Base-by-base conservation (phyloP, 164 flowering plant genomes). In the Echeveria elegans region DNA sequence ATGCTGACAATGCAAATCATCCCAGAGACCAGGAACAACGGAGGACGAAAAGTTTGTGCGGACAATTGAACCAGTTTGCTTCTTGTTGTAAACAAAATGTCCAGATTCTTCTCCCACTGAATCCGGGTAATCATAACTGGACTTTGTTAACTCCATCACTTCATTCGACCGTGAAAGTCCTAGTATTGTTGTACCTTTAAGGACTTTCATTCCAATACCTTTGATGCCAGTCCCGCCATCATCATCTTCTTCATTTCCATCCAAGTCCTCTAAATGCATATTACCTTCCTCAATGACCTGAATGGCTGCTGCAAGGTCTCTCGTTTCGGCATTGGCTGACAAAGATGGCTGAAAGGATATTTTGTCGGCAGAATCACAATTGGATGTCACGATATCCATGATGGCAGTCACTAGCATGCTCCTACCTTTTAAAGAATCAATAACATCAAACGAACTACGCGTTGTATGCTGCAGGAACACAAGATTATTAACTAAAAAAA, bases 341-440 rank as follows among this genome's bases (percentile, higher is more conserved):
- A 94, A 74, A 32, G 74, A 78, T 63, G 98, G 88, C 70, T 74
- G 79, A 72, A 88, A 80, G 29, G 76, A 76, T 32, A 66, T 70
- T 70, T 68, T 82, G 16, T 88, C 91, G 53, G 77, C 30, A 68
- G 77, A 78, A 45, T 91, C 96, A 78, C 89, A 84, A 70, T 79
- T 82, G 71, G 97, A 84, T 65, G 99, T 94, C 68, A 94, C 89
- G 41, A 92, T 80, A 67, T 94, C 97, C 99, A 94, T 92, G 31
- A 94, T 88, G 66, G 99, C 90, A 64, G 97, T 86, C 67, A 94
- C 87, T 65, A 92, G 97, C 99, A 94, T 94, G 86, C 97, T 92
- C 80, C 88, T 86, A 69, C 99, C 99, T 86, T 84, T 89, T 79
- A 82, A 83, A 75, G 83, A 72, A 81, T 88, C 88, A 79, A 81